phyloP scores from a whole-genome alignment of 805 yeast species.

The Debaryomyces tyrocola region DNA sequence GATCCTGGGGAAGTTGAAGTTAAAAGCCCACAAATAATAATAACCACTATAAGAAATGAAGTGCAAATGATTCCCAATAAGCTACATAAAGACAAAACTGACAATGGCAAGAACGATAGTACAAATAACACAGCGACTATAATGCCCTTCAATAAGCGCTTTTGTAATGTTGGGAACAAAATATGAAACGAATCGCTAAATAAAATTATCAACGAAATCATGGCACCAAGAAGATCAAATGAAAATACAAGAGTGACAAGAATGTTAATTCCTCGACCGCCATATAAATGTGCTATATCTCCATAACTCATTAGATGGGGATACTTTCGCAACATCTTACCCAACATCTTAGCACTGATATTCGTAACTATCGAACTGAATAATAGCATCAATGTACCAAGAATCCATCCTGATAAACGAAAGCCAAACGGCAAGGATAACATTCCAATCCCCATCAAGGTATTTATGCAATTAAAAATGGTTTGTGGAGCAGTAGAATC shows the following conservation, averaged over 20 bases:
- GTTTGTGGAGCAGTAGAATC: constrained; percentile 68
- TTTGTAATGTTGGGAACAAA: constrained; percentile 38
- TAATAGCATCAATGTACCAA: constrained; percentile 45
- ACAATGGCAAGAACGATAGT: constrained; percentile 55
- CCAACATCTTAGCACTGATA: constrained; percentile 55
- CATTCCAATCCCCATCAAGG: constrained; percentile 73
- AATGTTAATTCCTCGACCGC: constrained; percentile 45
- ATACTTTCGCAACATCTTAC: constrained; percentile 43
- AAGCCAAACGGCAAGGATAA: constrained; percentile 73
- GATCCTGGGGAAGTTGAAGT: constrained; percentile 53
- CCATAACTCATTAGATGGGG: constrained; percentile 52
- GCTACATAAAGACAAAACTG: constrained; percentile 54
- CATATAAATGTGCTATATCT: constrained; percentile 53
- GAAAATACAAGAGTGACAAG: constrained; percentile 51
- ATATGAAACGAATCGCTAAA: constrained; percentile 61
- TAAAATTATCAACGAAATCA: constrained; percentile 54
- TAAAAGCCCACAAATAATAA: constrained; percentile 47
- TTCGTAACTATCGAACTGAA: constrained; percentile 50
- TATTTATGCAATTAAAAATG: constrained; percentile 66
- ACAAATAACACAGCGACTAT: constrained; percentile 42
- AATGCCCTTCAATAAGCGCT: constrained; percentile 39
- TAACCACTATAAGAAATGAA: constrained; percentile 45
- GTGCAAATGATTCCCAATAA: constrained; percentile 59
- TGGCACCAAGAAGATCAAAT: constrained; percentile 61
- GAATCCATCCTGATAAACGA: constrained; percentile 64